Evolutionary conservation across 108 stramenopile genomes (phyloP), one percentile per base, ranked within the genome.

Genomic region (Stephanodiscus minutulus): DNA sequence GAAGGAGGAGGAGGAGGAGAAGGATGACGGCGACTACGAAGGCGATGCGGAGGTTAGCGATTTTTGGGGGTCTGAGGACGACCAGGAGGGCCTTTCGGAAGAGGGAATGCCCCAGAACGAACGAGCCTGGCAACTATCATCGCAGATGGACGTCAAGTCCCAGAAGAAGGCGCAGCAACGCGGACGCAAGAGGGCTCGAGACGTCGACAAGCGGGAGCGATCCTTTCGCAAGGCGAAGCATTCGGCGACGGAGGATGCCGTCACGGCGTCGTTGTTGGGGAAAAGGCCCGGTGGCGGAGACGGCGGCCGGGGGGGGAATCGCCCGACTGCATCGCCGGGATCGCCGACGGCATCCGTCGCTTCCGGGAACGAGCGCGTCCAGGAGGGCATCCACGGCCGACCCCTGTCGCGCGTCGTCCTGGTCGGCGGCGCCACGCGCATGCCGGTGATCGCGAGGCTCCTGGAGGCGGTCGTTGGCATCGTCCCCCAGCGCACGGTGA

Each of bases 401-500:
- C 89, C 87, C 9, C 84, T 96, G 18, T 86, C 87, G 20, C 82
- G 90, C 2, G 85, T 96, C 18, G 87, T 96, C 29, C 67, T 96
- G 12, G 93, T 94, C 7, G 96, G 96, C 17, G 96, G 96, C 36
- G 91, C 96, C 9, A 93, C 93, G 13, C 86, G 93, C 11, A 94
- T 94, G 90, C 96, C 96, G 0, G 84, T 83, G 3, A 88, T 96
- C 69, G 87, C 80, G 11, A 85, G 85, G 35, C 66, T 96, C 3
- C 66, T 96, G 0, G 74, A 85, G 36, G 87, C 82, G 1, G 59
- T 95, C 36, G 88, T 88, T 17, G 96, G 96, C 4, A 73, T 86
- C 6, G 75, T 83, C 6, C 91, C 92, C 0, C 90, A 90, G 52
- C 72, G 74, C 44, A 90, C 90, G 6, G 91, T 96, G 25, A 87